A percentile compares a stretch with the other conserved stretches of the same genome.
Conservation (phyloP, 352 stramenopile genomes). For the Aphanomyces astaci region DNA sequence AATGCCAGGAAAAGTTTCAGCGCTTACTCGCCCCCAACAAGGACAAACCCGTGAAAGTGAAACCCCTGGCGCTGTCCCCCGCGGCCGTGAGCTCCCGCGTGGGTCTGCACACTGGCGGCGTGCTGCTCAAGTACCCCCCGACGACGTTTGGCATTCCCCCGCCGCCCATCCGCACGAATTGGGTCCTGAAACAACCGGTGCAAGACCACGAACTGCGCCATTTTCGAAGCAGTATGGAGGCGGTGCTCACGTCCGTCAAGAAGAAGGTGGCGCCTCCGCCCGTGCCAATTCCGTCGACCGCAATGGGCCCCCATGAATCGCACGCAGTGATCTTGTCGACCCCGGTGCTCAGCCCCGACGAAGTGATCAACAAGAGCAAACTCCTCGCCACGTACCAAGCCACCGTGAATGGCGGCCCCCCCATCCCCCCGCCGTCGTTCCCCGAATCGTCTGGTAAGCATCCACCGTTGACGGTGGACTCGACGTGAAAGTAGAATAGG, state of each 20-base stretch:
- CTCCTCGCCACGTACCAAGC: conserved; percentile 64
- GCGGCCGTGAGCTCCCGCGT: conserved; percentile 15
- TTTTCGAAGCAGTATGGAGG: conserved; percentile 19
- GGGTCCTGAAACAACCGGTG: conserved; percentile 10
- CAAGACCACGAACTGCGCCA: conserved; percentile 6
- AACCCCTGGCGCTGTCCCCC: conserved; percentile 7
- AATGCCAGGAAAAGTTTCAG: conserved; percentile 63
- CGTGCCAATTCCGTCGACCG: conserved; percentile 47
- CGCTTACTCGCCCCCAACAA: conserved; percentile 19
- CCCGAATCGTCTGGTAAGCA: not conserved
- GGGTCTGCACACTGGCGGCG: conserved; percentile 9
- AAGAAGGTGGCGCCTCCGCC: conserved; percentile 57
- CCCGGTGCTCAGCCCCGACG: conserved; percentile 48
- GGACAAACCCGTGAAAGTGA: conserved; percentile 24
- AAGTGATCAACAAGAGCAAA: conserved; percentile 84
- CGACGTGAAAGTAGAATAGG: conserved; percentile 14
- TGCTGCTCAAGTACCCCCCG: conserved; percentile 15
- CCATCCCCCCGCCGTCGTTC: not conserved
- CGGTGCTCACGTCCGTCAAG: conserved; percentile 15
- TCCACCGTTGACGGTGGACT: not conserved
- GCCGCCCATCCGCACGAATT: conserved; percentile 5
- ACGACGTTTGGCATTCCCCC: conserved; percentile 19
- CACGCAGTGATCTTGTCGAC: conserved; percentile 62
- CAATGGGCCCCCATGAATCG: conserved; percentile 57
- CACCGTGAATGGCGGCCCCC: not conserved